These are phyloP conservation scores for Chrysanthemum lavandulifolium DNA, from an alignment of 129 eudicot genomes.

Conservation along the genomic window DNA sequence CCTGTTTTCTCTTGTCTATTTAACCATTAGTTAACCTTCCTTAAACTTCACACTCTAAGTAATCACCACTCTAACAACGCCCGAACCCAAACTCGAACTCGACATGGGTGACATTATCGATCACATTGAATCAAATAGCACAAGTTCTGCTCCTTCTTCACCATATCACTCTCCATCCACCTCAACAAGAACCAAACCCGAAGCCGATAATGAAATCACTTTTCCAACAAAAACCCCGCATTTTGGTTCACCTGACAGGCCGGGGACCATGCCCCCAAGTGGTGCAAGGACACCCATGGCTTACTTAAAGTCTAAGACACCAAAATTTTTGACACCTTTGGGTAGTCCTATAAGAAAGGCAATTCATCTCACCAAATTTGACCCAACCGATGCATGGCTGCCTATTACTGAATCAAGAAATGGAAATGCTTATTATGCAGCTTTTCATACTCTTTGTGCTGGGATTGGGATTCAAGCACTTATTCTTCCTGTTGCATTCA, in stretches of 20 bases:
- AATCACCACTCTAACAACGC: neutral
- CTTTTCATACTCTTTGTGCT: constrained; percentile 46
- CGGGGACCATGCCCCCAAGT: constrained; percentile 4
- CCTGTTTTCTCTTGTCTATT: neutral
- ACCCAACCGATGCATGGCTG: constrained; percentile 46
- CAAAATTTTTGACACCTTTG: constrained; percentile 9
- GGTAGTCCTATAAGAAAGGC: constrained; percentile 5
- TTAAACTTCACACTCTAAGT: neutral
- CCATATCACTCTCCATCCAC: neutral
- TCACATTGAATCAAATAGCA: neutral
- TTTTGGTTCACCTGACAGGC: neutral
- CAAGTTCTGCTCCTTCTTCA: neutral
- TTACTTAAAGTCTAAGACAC: neutral
- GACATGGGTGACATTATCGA: neutral
- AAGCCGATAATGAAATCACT: neutral
- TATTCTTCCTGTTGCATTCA: constrained; percentile 45
- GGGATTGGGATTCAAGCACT: constrained; percentile 55
- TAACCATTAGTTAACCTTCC: neutral
- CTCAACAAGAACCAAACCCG: neutral
- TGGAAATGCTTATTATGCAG: constrained; percentile 37
- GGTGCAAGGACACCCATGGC: constrained; percentile 6
- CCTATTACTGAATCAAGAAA: constrained; percentile 45
- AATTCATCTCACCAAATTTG: constrained; percentile 27
- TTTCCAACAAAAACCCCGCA: neutral
- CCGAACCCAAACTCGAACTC: neutral